phyloP scores from a whole-genome alignment of 2,329 filamentous ascomycete genomes.

The Ceratocystis huliohia region DNA sequence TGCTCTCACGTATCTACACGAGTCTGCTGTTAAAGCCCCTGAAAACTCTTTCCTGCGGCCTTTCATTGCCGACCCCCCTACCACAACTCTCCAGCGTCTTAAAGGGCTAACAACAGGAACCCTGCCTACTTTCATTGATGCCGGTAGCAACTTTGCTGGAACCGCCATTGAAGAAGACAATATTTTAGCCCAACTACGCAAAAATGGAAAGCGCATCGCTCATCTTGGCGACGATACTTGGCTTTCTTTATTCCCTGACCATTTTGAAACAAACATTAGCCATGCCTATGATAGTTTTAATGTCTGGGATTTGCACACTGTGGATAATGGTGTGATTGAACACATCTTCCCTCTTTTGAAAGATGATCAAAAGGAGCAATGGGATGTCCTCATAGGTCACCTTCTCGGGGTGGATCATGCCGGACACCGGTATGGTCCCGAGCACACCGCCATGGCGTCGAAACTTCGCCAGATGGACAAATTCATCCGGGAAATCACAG shows the following conservation, averaged over 20 bases:
- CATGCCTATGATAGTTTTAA: constrained; percentile 93
- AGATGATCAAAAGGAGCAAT: constrained; percentile 50
- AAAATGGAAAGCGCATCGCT: constrained; percentile 61
- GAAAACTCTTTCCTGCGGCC: constrained; percentile 78
- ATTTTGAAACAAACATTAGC: constrained; percentile 79
- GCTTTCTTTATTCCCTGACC: constrained; percentile 84
- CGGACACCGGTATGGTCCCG: constrained; percentile 86
- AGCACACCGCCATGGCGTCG: constrained; percentile 79
- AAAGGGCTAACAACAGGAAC: constrained; percentile 94
- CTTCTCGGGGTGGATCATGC: constrained; percentile 94
- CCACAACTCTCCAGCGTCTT: constrained; percentile 78
- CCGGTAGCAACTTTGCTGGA: constrained; percentile 88
- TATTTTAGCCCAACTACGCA: constrained; percentile 51
- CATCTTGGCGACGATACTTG: constrained; percentile 98
- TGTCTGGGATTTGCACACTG: constrained; percentile 92
- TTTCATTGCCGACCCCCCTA: constrained; percentile 95
- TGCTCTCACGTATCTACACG: constrained; percentile 73
- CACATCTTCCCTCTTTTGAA: constrained; percentile 77
- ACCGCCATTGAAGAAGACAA: constrained; percentile 92
- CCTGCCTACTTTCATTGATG: constrained; percentile 84
- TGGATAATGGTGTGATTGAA: constrained; percentile 87
- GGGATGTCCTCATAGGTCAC: constrained; percentile 93
- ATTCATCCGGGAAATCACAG: constrained; percentile 60
- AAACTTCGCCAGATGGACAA: constrained; percentile 87
- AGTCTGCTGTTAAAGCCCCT: constrained; percentile 61